These are phyloP conservation scores for Zasmidium angulare DNA, from an alignment of 2,329 filamentous ascomycete species.

Conservation along the genomic window DNA sequence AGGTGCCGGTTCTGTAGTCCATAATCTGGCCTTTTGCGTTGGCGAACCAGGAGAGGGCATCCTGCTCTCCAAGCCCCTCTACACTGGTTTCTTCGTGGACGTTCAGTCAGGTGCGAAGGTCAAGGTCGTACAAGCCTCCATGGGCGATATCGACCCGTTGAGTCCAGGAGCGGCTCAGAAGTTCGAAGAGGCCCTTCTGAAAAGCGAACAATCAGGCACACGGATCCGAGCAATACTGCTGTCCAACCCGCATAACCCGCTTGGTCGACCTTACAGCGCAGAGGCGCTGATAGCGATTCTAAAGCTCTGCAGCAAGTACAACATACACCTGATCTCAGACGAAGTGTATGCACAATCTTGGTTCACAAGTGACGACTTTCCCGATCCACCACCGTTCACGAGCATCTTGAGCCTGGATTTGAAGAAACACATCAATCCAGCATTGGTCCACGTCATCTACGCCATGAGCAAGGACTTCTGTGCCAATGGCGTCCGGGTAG, in stretches of 20 bases:
- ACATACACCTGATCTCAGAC: constrained; percentile 2
- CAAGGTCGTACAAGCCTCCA: not conserved
- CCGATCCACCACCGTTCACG: not conserved
- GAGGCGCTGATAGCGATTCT: not conserved
- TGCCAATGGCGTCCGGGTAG: constrained; percentile 3
- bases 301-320: not conserved
- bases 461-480: constrained; percentile 4
- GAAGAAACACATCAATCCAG: not conserved
- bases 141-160: not conserved
- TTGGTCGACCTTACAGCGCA: not conserved
- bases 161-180: not conserved
- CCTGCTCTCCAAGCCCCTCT: constrained; percentile 7
- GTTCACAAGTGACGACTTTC: not conserved
- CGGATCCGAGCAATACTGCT: not conserved
- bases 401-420: not conserved
- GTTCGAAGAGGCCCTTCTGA: not conserved
- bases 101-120: not conserved
- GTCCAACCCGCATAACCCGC: constrained; percentile 1
- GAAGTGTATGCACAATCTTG: constrained; percentile 4
- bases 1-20: not conserved
- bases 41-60: constrained; percentile 11
- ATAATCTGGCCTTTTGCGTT: constrained; percentile 9
- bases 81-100: constrained; percentile 10
- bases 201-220: not conserved
- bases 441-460: constrained; percentile 4